These are phyloP conservation scores for Cadophora malorum DNA, from an alignment of 2,329 filamentous ascomycete genomes.

Conservation along the genomic window DNA sequence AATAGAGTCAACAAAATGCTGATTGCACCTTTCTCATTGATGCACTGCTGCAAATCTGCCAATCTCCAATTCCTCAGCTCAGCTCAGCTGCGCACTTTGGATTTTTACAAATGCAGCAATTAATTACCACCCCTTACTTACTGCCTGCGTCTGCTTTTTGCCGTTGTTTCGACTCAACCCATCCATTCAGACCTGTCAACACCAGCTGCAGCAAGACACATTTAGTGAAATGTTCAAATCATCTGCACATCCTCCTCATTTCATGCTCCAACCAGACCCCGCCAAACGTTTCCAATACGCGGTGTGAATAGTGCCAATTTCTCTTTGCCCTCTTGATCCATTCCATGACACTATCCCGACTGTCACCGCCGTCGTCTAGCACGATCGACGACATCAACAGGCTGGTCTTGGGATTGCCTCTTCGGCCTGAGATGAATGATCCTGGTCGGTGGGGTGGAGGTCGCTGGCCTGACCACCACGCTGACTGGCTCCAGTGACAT, in stretches of 20 bases:
- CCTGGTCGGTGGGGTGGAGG: conserved; percentile 17
- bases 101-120: conserved; percentile 4
- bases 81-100: conserved; percentile 4
- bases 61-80: neutral
- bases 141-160: neutral
- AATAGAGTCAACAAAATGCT: conserved; percentile 3
- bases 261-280: conserved; percentile 3
- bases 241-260: neutral
- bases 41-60: neutral
- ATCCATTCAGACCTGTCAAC: neutral
- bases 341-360: conserved; percentile 18
- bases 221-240: conserved; percentile 3
- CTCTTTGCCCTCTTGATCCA: neutral
- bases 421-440: conserved; percentile 13
- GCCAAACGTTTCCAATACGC: conserved; percentile 1
- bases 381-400: conserved; percentile 18
- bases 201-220: conserved; percentile 10
- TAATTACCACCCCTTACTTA: neutral
- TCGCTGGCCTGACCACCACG: neutral
- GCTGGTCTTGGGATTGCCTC: conserved; percentile 18
- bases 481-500: conserved; percentile 23
- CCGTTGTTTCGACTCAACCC: neutral
- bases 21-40: neutral
- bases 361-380: conserved; percentile 14
- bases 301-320: conserved; percentile 1